Evolutionary conservation across 768 basidiomycete genomes (phyloP), one percentile per base, ranked within the genome.

Genomic region (Leccinum variicolor): DNA sequence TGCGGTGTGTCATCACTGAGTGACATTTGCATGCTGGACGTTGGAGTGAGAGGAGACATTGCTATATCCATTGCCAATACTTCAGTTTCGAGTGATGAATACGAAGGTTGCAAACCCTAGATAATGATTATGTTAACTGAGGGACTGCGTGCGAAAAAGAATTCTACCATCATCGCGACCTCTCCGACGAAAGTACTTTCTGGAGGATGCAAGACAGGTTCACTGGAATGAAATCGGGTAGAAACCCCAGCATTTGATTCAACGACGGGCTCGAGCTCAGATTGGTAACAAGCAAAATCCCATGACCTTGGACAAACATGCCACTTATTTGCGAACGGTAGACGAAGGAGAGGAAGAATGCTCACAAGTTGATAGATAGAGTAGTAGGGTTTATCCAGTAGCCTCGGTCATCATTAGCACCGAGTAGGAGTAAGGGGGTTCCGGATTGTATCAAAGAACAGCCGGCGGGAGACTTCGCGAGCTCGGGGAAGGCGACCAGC

Each of bases 361-460:
- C 70, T 59, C 53, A 72, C 70, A 66, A 10, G 50, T 66, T 56
- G 9, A 72, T 21, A 9, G 13, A 54, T 4, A 72, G 46, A n/a
- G 63, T 62, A 23, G 61, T 64, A 43, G 61, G 14, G 28, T 41
- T 53, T 50, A 45, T 56, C 70, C 70, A 73, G 28, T 13, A 33
- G 23, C 64, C 55, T 3, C 52, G 52, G 9, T 50, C 25, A 25
- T 36, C 21, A 29, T 57, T 60, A 26, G 29, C 39, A 36, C 63
- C 61, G 2, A 72, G 59, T n/a, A 72, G 21, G 43, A 72, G 59
- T 47, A 68, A 33, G 0, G 72, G 72, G 4, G 63, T 64, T 51
- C 67, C 66, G 11, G 62, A 73, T 45, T 73, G 64, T 33, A 62
- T 51, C 64, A 68, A 73, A 14, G 58, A 63, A 51, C 73, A 57